These are phyloP conservation scores for Candida pseudoviswanathii DNA, from an alignment of 1,139 yeast species.

Conservation along the genomic window DNA sequence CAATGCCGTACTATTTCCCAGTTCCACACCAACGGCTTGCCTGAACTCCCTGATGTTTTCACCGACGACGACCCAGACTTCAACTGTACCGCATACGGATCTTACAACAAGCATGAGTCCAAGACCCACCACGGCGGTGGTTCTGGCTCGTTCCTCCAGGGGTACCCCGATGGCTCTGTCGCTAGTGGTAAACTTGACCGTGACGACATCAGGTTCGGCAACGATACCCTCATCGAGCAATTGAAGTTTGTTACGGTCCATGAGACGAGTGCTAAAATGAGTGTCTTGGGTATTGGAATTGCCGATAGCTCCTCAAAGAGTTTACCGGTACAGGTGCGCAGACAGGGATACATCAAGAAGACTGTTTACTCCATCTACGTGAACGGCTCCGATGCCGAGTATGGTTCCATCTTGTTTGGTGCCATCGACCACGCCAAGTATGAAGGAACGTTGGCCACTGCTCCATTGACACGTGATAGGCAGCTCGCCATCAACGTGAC, in stretches of 20 bases:
- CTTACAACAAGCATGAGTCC: conserved; percentile 11
- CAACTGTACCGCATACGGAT: conserved; percentile 12
- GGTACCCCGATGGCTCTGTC: conserved; percentile 49
- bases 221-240: conserved; percentile 26
- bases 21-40: conserved; percentile 8
- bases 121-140: background rate
- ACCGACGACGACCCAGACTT: conserved; percentile 11
- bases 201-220: conserved; percentile 45
- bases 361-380: conserved; percentile 57
- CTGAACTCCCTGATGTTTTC: conserved; percentile 11
- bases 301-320: conserved; percentile 19
- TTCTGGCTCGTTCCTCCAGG: conserved; percentile 12
- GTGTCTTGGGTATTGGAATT: conserved; percentile 50
- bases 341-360: conserved; percentile 50
- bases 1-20: conserved; percentile 40
- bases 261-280: conserved; percentile 40
- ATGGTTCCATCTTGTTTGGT: conserved; percentile 57
- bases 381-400: conserved; percentile 25
- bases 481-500: conserved; percentile 3
- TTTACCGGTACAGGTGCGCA: conserved; percentile 29
- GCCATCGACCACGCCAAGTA: conserved; percentile 58
- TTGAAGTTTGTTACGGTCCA: conserved; percentile 55
- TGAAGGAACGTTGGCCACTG: conserved; percentile 42
- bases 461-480: conserved; percentile 20
- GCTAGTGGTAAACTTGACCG: conserved; percentile 56